Evolutionary conservation across 768 basidiomycete species (phyloP).

Genomic region (Rubroboletus satanas): DNA sequence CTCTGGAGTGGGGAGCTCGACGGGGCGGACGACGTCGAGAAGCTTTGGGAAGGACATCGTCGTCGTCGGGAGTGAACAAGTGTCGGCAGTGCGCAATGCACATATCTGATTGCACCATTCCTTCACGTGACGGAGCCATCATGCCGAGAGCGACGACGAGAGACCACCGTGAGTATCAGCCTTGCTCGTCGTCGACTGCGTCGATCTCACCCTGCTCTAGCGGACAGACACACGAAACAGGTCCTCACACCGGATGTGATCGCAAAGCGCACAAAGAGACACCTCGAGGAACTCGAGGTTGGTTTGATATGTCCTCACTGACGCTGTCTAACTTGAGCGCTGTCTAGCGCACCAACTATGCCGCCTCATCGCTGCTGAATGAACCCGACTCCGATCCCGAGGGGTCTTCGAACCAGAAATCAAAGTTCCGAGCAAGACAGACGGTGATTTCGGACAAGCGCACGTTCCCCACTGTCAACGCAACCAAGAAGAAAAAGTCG

Average conservation of each 20-base stretch:
- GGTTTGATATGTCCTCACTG: not conserved
- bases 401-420: constrained; percentile 21
- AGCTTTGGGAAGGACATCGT: constrained; percentile 9
- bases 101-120: constrained; percentile 15
- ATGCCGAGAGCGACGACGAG: constrained; percentile 26
- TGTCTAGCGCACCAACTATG: constrained; percentile 70
- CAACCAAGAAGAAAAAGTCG: constrained; percentile 65
- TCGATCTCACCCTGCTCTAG: constrained; percentile 22
- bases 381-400: constrained; percentile 31
- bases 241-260: constrained; percentile 60
- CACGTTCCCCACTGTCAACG: constrained; percentile 32
- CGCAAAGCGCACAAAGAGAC: constrained; percentile 69
- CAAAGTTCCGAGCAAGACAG: constrained; percentile 68
- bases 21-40: constrained; percentile 15
- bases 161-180: constrained; percentile 31
- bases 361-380: constrained; percentile 40
- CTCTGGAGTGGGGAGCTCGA: constrained; percentile 76
- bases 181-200: not conserved
- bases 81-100: not conserved
- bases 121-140: constrained; percentile 16
- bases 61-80: not conserved
- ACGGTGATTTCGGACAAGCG: constrained; percentile 74
- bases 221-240: constrained; percentile 44
- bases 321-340: constrained; percentile 1
- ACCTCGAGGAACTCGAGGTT: constrained; percentile 85